phyloP scores from a whole-genome alignment of 768 basidiomycete species.

The Sporobolomyces phaffii region DNA sequence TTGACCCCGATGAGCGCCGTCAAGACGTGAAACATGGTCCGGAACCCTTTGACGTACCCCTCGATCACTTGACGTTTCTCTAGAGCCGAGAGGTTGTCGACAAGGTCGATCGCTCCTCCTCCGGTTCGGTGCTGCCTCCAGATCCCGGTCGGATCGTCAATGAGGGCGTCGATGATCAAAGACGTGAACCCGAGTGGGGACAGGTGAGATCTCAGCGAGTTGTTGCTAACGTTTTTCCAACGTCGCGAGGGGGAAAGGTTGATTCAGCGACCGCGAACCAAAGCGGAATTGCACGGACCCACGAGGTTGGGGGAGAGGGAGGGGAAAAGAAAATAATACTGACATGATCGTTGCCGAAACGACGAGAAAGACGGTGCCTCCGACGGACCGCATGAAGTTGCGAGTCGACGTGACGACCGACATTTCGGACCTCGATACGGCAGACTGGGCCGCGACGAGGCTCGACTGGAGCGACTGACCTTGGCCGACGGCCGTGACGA shows the following conservation, averaged over 20 bases:
- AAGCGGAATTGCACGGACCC: background rate
- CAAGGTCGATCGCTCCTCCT: slow-evolving; percentile 34
- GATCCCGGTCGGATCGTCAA: slow-evolving; percentile 52
- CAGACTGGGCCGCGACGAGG: slow-evolving; percentile 62
- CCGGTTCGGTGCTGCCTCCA: slow-evolving; percentile 41
- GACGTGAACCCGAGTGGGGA: slow-evolving; percentile 3
- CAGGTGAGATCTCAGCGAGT: slow-evolving; percentile 44
- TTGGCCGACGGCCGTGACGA: slow-evolving; percentile 58
- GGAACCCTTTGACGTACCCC: slow-evolving; percentile 59
- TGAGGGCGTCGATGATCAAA: slow-evolving; percentile 25
- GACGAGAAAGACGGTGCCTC: slow-evolving; percentile 64
- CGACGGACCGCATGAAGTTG: slow-evolving; percentile 64
- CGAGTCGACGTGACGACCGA: slow-evolving; percentile 66
- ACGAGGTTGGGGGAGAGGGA: slow-evolving; percentile 43
- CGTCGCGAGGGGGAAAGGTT: slow-evolving; percentile 46
- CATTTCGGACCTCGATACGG: slow-evolving; percentile 66
- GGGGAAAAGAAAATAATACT: no score
- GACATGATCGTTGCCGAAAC: slow-evolving; percentile 57
- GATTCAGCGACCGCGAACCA: no score
- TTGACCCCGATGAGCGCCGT: slow-evolving; percentile 56
- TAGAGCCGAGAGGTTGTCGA: slow-evolving; percentile 49
- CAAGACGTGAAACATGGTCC: slow-evolving; percentile 59
- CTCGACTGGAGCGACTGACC: slow-evolving; percentile 51
- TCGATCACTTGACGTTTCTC: slow-evolving; percentile 51
- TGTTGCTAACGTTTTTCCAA: slow-evolving; percentile 49